These are phyloP conservation scores for Nakazawaea anatomiae DNA, from an alignment of 805 yeast genomes.

Conservation along the genomic window DNA sequence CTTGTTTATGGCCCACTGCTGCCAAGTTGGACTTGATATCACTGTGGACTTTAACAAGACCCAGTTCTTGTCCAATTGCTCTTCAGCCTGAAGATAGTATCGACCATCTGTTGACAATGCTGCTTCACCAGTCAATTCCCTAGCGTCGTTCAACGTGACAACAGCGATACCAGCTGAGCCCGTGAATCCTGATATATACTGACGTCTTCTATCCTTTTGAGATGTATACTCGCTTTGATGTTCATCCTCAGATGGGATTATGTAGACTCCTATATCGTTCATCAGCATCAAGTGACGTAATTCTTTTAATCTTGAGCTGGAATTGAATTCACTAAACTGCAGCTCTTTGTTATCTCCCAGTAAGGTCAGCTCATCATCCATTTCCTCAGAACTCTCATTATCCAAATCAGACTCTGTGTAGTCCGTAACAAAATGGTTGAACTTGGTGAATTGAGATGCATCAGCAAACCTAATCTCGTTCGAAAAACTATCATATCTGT, in stretches of 20 bases:
- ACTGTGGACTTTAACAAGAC: constrained; percentile 71
- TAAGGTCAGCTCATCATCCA: constrained; percentile 3
- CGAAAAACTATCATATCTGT: background rate
- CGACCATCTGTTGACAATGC: constrained; percentile 91
- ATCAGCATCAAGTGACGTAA: constrained; percentile 40
- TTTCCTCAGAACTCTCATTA: background rate
- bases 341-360: background rate
- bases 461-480: constrained; percentile 1
- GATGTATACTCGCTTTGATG: constrained; percentile 91
- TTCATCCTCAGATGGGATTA: constrained; percentile 76
- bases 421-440: constrained; percentile 1
- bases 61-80: constrained; percentile 81
- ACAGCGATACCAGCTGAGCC: constrained; percentile 94
- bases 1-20: constrained; percentile 62
- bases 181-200: constrained; percentile 79
- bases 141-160: constrained; percentile 43
- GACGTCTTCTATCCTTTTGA: constrained; percentile 73
- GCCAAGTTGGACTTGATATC: constrained; percentile 72
- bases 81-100: constrained; percentile 85
- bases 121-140: constrained; percentile 49
- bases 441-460: background rate
- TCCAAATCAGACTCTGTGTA: constrained; percentile 6
- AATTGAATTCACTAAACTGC: constrained; percentile 17
- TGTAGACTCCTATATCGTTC: constrained; percentile 44
- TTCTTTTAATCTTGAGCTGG: constrained; percentile 28